Evolutionary conservation across 2,329 filamentous ascomycete genomes (phyloP).

Genomic region (Rachicladosporium sp.): DNA sequence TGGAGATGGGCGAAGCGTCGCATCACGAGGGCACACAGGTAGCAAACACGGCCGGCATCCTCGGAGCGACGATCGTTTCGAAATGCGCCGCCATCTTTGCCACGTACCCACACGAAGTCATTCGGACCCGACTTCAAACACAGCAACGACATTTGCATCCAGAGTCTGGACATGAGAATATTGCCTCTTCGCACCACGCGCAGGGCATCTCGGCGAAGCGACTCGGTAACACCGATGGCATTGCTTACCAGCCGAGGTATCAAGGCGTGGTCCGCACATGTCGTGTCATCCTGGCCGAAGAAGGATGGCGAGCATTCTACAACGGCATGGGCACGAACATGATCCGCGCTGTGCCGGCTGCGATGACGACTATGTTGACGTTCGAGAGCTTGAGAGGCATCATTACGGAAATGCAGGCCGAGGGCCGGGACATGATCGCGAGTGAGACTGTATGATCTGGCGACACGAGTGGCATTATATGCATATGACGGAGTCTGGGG

Average conservation of each 20-base stretch:
- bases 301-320: conserved; percentile 94
- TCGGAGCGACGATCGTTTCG: conserved; percentile 80
- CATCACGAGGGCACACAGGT: conserved; percentile 38
- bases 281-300: conserved; percentile 72
- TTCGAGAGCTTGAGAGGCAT: conserved; percentile 65
- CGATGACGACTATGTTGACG: conserved; percentile 94
- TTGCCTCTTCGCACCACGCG: conserved; percentile 30
- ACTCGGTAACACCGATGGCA: conserved; percentile 38
- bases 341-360: conserved; percentile 86
- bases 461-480: conserved; percentile 18
- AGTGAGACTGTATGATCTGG: conserved; percentile 2
- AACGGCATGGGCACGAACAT: conserved; percentile 96
- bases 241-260: conserved; percentile 49
- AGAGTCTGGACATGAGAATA: conserved; percentile 35
- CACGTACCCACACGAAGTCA: conserved; percentile 98
- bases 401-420: conserved; percentile 41
- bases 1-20: conserved; percentile 64
- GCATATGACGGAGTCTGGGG: too few relatives aligned
- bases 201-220: conserved; percentile 23
- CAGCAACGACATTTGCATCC: conserved; percentile 58
- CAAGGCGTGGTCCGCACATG: conserved; percentile 70
- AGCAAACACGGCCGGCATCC: conserved; percentile 65
- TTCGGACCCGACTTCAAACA: conserved; percentile 85
- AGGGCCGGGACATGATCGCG: conserved; percentile 27
- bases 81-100: conserved; percentile 90